Percentiles rank a stretch among this genome's conserved stretches.
These are phyloP conservation scores for Xylaria nigripes DNA, from an alignment of 495 filamentous ascomycete genomes.

Conservation along the genomic window DNA sequence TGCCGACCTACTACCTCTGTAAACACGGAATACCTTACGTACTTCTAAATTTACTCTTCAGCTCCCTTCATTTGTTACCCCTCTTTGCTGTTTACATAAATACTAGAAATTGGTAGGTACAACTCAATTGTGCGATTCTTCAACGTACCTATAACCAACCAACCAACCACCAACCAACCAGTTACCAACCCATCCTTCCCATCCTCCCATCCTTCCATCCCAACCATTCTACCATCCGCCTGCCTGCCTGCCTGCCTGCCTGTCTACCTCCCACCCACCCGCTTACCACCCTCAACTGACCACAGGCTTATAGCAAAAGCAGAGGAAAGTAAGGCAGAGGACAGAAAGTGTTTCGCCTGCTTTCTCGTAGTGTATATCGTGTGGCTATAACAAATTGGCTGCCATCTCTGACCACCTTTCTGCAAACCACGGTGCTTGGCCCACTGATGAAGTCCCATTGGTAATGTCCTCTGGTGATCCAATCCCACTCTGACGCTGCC, in stretches of 20 bases:
- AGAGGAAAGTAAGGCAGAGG: background rate
- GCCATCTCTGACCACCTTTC: slow-evolving; percentile 22
- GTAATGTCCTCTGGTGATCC: slow-evolving; percentile 21
- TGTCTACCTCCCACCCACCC: too few relatives aligned
- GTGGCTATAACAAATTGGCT: slow-evolving; percentile 11
- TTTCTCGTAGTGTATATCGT: background rate
- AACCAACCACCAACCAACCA: background rate
- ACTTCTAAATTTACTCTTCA: background rate
- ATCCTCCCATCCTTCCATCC: too few relatives aligned
- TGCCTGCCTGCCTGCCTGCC: too few relatives aligned
- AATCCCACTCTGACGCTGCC: slow-evolving; percentile 26
- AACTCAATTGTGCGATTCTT: background rate
- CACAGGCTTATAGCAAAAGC: too few relatives aligned
- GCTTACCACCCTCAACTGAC: too few relatives aligned
- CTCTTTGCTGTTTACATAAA: background rate
- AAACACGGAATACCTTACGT: background rate
- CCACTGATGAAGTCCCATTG: background rate
- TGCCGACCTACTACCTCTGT: background rate
- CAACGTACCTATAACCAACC: background rate
- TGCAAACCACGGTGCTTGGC: slow-evolving; percentile 20
- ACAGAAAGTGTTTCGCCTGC: background rate
- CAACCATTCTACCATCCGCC: too few relatives aligned
- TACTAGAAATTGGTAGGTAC: background rate
- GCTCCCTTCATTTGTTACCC: background rate
- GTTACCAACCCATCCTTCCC: too few relatives aligned